Evolutionary conservation across 2,329 filamentous ascomycete genomes (phyloP).

Genomic region (Elsinoe ampelina): DNA sequence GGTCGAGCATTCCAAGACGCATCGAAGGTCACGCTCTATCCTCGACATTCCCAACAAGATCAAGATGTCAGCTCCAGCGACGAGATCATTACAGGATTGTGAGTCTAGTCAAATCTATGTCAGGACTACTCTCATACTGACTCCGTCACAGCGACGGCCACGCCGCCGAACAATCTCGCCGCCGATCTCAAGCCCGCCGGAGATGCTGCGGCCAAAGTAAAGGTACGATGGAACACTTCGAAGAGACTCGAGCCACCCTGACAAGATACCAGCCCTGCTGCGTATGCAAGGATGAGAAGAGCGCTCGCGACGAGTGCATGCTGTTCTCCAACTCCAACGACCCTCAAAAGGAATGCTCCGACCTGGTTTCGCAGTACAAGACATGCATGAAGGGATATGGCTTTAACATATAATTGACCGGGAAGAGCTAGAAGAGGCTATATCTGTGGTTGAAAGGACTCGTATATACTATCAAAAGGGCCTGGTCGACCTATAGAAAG

Average conservation of each 20-base stretch:
- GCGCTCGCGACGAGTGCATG: conserved; percentile 94
- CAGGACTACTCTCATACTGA: background rate
- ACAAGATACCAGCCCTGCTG: conserved; percentile 67
- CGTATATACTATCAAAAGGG: background rate
- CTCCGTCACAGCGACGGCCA: conserved; percentile 9
- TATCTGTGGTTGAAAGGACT: background rate
- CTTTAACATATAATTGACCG: conserved; percentile 50
- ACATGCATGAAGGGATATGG: conserved; percentile 89
- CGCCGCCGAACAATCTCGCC: conserved; percentile 34
- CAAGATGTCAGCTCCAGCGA: conserved; percentile 11
- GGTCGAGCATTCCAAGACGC: background rate
- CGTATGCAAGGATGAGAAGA: conserved; percentile 93
- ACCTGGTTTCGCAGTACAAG: conserved; percentile 75
- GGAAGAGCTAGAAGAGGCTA: no score
- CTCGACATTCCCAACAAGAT: background rate
- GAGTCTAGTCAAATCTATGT: background rate
- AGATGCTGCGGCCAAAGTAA: conserved; percentile 35
- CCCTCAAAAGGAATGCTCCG: conserved; percentile 73
- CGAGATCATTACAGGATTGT: conserved; percentile 7
- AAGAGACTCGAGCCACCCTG: background rate
- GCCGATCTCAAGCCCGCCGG: conserved; percentile 33
- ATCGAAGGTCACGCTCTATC: background rate
- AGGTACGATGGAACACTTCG: conserved; percentile 25
- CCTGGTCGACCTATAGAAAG: background rate
- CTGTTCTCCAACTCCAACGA: conserved; percentile 82